A percentile compares a stretch with the other conserved stretches of the same genome.
These are phyloP conservation scores for Aaosphaeria pasadenensis DNA, from an alignment of 2,329 filamentous ascomycete species.

Conservation along the genomic window DNA sequence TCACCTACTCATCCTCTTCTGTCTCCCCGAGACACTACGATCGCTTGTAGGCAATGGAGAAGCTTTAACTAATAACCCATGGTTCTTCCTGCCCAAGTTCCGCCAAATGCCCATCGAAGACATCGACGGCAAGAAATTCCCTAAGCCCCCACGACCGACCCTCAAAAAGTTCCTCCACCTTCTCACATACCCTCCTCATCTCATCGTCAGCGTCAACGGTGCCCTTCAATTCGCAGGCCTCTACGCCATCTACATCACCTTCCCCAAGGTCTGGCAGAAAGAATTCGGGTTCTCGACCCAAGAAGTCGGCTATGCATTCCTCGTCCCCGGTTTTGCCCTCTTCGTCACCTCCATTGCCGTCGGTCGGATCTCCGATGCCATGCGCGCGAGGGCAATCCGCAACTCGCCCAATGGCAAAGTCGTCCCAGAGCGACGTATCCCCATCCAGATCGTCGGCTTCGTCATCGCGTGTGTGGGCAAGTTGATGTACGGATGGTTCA, in stretches of 20 bases:
- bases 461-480: constrained; percentile 30
- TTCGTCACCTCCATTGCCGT: constrained; percentile 27
- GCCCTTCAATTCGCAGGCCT: constrained; percentile 10
- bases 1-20: constrained; percentile 4
- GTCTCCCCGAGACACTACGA: constrained; percentile 3
- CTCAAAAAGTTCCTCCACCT: constrained; percentile 3
- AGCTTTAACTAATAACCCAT: constrained; percentile 12
- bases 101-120: constrained; percentile 3
- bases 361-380: constrained; percentile 33
- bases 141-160: constrained; percentile 2
- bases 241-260: constrained; percentile 9
- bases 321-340: constrained; percentile 19
- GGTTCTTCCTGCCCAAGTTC: constrained; percentile 23
- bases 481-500: constrained; percentile 39
- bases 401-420: constrained; percentile 9
- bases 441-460: constrained; percentile 36
- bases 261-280: constrained; percentile 9
- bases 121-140: constrained; percentile 1
- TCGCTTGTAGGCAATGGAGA: constrained; percentile 2
- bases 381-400: constrained; percentile 12
- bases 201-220: constrained; percentile 8
- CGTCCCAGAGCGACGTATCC: constrained; percentile 33
- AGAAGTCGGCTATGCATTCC: constrained; percentile 27
- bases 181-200: constrained; percentile 5
- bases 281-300: constrained; percentile 29